Base-by-base conservation (phyloP, 352 stramenopile genomes). In the Globisporangium viniferum region DNA sequence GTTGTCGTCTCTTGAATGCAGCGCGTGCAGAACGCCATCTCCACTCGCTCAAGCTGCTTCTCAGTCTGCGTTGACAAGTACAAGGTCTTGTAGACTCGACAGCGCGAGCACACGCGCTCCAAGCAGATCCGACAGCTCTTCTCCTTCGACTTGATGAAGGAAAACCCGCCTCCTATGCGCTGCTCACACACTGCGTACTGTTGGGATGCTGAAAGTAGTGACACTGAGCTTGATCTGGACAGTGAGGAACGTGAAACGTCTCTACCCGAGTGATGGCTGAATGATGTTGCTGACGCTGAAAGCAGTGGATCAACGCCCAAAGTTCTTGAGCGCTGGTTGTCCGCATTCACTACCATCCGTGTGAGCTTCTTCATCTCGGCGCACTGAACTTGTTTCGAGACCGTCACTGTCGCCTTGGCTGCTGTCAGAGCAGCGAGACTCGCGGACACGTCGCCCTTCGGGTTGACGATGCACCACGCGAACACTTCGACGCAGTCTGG, bases 21-120 rank as follows among this genome's bases (percentile, higher is more conserved):
- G 49, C 69, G 66, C n/a, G 69, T 55, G 53, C 77, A 84, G 44
- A 84, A 62, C 5, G 56, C 29, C 18, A 76, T 71, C 2, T 65
- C 72, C 7, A 70, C 67, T 24, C 59, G 41, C 20, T 31, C 65
- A 15, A 81, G 67, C 5, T 62, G 70, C 44, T 64, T 77, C 35
- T 73, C 62, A 60, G 66, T 62, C 2, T 64, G 59, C 61, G 72
- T 24, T 15, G 64, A 66, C 27, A 69, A 57, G 53, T 79, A 60
- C 20, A 59, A 15, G n/a, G 20, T 41, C 66, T 69, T 76, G 69
- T 74, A 54, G 70, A 71, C 12, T 35, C 35, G 62, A 33, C 64
- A 64, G 69, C 72, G 67, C 63, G 57, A 66, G 57, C 70, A 71
- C 65, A 74, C 51, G 69, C 44, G 72, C 58, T 57, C 63, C 35